Percentiles rank a stretch among this genome's conserved stretches.
phyloP scores from a whole-genome alignment of 257 asterid species.

The Solanum bulbocastanum region DNA sequence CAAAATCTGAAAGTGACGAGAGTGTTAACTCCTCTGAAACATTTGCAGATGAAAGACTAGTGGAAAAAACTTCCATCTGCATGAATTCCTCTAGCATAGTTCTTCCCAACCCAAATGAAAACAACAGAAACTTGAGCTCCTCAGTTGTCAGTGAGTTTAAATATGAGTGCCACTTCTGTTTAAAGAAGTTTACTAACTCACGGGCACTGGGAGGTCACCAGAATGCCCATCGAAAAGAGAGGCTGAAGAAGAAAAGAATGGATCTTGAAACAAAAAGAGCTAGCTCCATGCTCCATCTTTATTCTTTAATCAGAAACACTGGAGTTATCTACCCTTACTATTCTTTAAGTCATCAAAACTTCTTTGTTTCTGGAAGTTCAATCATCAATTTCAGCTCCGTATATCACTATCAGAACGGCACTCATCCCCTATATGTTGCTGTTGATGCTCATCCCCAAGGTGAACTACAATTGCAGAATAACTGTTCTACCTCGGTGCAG shows the following conservation, averaged over 20 bases:
- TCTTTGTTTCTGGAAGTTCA: not conserved
- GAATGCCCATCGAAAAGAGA: constrained; percentile 5
- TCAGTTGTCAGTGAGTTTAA: not conserved
- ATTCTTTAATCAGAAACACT: not conserved
- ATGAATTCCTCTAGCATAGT: not conserved
- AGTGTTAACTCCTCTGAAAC: not conserved
- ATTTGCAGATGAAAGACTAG: not conserved
- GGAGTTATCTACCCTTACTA: not conserved
- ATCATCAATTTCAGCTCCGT: not conserved
- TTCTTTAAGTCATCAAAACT: not conserved
- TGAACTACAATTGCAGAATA: not conserved
- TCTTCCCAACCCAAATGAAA: not conserved
- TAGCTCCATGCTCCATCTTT: not conserved
- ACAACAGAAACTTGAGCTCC: not conserved
- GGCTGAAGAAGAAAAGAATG: constrained; percentile 3
- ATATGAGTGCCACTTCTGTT: constrained; percentile 2
- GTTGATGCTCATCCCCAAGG: not conserved
- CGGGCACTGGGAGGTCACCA: constrained; percentile 3
- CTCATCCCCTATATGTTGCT: not conserved
- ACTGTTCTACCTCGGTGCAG: not conserved
- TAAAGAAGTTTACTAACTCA: not conserved
- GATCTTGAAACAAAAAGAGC: constrained; percentile 3
- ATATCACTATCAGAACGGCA: not conserved
- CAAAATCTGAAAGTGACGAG: not conserved
- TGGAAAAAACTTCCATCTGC: not conserved